phyloP scores from a whole-genome alignment of 345 rosid genomes.

The Erysimum cheiranthoides region DNA sequence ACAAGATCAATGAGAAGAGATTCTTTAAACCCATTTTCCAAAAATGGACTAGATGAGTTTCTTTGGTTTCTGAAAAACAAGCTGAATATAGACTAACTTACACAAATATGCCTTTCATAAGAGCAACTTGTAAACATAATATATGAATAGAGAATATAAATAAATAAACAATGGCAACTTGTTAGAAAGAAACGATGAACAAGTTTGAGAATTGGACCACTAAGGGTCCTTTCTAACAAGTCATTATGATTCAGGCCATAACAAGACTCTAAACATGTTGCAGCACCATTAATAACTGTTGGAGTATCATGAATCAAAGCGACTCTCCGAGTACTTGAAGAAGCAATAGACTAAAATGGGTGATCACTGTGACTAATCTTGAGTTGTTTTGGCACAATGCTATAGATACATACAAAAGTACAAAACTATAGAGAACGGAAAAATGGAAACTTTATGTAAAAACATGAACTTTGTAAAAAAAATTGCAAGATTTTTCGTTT shows the following conservation, averaged over 20 bases:
- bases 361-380: too few relatives aligned
- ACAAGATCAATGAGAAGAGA: not conserved
- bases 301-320: not conserved
- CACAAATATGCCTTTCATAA: not conserved
- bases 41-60: not conserved
- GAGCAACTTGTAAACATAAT: not conserved
- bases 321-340: not conserved
- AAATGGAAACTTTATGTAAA: not conserved
- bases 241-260: not conserved
- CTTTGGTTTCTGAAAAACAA: not conserved
- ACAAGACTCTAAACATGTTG: not conserved
- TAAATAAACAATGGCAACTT: not conserved
- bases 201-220: constrained; percentile 1
- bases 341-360: not conserved
- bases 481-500: too few relatives aligned
- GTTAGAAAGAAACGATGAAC: not conserved
- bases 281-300: not conserved
- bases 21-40: constrained; percentile 7
- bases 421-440: not conserved
- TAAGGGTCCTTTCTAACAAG: not conserved
- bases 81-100: constrained; percentile 4
- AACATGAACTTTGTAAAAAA: not conserved
- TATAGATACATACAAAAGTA: too few relatives aligned
- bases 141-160: not conserved
- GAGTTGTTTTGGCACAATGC: not conserved